Evolutionary conservation across 2,329 filamentous ascomycete species (phyloP).

Genomic region (Xylariaceae sp.): DNA sequence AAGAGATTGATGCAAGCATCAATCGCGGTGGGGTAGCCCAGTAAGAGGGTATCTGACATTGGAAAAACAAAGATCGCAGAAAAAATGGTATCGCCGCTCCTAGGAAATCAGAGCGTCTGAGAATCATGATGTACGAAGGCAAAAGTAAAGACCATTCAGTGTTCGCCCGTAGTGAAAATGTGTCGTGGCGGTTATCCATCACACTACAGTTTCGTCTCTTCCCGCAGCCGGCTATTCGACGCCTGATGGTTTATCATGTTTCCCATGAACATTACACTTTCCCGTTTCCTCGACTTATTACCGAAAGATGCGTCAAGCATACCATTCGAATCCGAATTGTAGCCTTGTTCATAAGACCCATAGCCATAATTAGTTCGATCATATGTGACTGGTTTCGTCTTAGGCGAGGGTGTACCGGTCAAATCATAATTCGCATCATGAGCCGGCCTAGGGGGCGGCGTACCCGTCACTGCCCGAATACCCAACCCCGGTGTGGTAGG

Average conservation of each 20-base stretch:
- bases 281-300: constrained; percentile 46
- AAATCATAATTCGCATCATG: constrained; percentile 42
- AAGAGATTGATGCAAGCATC: constrained; percentile 11
- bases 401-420: constrained; percentile 11
- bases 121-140: constrained; percentile 14
- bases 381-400: constrained; percentile 29
- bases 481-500: constrained; percentile 20
- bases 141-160: constrained; percentile 8
- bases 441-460: constrained; percentile 40
- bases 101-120: constrained; percentile 14
- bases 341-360: constrained; percentile 29
- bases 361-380: constrained; percentile 36
- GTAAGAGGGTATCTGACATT: constrained; percentile 5
- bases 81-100: constrained; percentile 19
- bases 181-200: background rate
- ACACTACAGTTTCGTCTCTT: constrained; percentile 42
- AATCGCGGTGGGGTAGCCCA: constrained; percentile 7
- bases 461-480: constrained; percentile 33
- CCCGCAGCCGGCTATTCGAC: constrained; percentile 49
- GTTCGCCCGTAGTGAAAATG: constrained; percentile 4
- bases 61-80: constrained; percentile 13
- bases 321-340: constrained; percentile 26
- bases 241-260: constrained; percentile 45
- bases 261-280: constrained; percentile 55
- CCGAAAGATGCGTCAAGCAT: constrained; percentile 35